Percentiles rank a stretch among this genome's conserved stretches.
phyloP scores from a whole-genome alignment of 352 stramenopile species.

The Globisporangium acanthophoron region DNA sequence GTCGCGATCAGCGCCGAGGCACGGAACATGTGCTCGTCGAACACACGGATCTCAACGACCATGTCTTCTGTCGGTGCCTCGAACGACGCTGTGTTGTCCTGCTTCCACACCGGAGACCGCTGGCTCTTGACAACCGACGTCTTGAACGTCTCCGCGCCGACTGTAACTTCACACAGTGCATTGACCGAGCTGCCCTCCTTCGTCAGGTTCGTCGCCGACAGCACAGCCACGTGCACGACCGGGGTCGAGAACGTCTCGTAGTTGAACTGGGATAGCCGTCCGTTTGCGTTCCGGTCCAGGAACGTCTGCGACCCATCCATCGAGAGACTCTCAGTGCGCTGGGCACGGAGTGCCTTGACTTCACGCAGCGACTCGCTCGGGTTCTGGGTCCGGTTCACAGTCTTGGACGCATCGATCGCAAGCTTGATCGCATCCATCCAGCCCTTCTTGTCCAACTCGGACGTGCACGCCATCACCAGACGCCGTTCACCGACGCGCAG shows the following conservation, averaged over 20 bases:
- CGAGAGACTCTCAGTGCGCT: constrained; percentile 63
- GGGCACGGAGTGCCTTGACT: constrained; percentile 47
- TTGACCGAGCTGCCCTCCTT: constrained; percentile 75
- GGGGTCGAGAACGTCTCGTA: constrained; percentile 79
- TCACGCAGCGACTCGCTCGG: constrained; percentile 44
- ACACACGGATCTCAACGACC: constrained; percentile 80
- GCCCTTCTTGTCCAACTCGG: constrained; percentile 76
- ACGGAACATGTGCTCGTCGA: constrained; percentile 79
- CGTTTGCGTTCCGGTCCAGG: constrained; percentile 55
- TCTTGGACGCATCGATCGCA: constrained; percentile 80
- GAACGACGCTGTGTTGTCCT: constrained; percentile 82
- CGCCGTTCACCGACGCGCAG: constrained; percentile 69
- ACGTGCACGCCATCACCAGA: constrained; percentile 82
- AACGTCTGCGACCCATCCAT: constrained; percentile 52
- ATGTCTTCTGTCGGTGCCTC: constrained; percentile 72
- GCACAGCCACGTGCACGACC: constrained; percentile 70
- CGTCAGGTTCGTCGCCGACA: constrained; percentile 77
- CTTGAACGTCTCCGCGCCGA: constrained; percentile 79
- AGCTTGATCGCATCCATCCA: constrained; percentile 87
- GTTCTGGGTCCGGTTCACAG: constrained; percentile 62
- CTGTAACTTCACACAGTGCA: constrained; percentile 73
- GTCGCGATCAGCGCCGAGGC: constrained; percentile 68
- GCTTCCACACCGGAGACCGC: constrained; percentile 80
- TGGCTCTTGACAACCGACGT: constrained; percentile 79
- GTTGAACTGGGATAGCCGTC: constrained; percentile 81